Evolutionary conservation across 2,329 filamentous ascomycete genomes (phyloP).

Genomic region (Elsinoe australis): DNA sequence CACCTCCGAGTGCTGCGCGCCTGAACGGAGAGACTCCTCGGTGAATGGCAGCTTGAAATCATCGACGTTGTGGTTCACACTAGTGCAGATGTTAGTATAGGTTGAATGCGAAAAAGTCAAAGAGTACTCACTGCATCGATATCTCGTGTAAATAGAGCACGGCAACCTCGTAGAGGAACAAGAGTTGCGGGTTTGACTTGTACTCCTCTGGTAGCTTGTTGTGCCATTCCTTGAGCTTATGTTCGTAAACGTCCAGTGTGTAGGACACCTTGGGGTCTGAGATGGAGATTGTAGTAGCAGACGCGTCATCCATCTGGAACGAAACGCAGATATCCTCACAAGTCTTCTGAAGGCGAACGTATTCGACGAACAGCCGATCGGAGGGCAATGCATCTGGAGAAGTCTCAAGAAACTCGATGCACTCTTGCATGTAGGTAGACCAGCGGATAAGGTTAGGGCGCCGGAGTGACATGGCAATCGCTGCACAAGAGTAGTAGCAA

Average conservation of each 20-base stretch:
- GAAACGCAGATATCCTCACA: constrained; percentile 50
- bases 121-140: constrained; percentile 39
- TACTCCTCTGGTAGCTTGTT: constrained; percentile 35
- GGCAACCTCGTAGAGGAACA: constrained; percentile 41
- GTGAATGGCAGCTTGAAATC: constrained; percentile 40
- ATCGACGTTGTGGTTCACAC: constrained; percentile 31
- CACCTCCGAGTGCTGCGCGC: constrained; percentile 34
- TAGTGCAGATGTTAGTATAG: neutral
- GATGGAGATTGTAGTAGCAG: constrained; percentile 43
- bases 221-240: constrained; percentile 45
- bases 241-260: constrained; percentile 48
- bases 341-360: constrained; percentile 51
- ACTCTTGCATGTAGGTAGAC: constrained; percentile 57
- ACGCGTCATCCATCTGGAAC: constrained; percentile 50
- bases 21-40: constrained; percentile 35
- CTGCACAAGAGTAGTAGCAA: constrained; percentile 54
- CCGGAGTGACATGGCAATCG: constrained; percentile 51
- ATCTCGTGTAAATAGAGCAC: constrained; percentile 46
- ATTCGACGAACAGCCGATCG: constrained; percentile 50
- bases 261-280: constrained; percentile 50
- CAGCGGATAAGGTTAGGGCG: constrained; percentile 53
- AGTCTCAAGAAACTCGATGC: constrained; percentile 49
- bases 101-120: neutral
- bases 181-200: constrained; percentile 30
- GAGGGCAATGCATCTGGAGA: constrained; percentile 51